Evolutionary conservation across 805 yeast genomes (phyloP), one percentile per base, ranked within the genome.

Genomic region (Suhomyces sp.): DNA sequence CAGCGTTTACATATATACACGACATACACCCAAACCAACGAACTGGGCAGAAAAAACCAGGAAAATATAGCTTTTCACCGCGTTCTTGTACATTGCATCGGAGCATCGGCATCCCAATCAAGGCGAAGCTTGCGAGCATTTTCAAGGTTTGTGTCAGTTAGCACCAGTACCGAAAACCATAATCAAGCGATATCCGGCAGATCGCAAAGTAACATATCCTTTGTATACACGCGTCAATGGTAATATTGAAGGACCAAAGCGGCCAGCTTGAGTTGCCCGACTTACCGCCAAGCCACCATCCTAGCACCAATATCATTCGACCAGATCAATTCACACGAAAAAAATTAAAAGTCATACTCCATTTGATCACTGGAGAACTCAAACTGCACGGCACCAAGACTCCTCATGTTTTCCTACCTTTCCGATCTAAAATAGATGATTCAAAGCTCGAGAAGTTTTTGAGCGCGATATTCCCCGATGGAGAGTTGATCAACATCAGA

Each of bases 401-500:
- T 0, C 96, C 96, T 6, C 84, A 84, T 50, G 66, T 91, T 1
- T 75, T 90, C 58, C 75, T 91, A 35, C 94, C 97, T 0, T 89
- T 86, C 69, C 70, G 96, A 49, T 86, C 92, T 1, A 82, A 83
- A 54, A 80, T 82, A 50, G 80, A 81, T 47, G 90, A 86, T 61
- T 69, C 73, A 41, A 83, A 80, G 45, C 72, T 90, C 24, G 78
- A 85, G 47, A 63, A 66, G 21, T 83, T 89, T 48, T 65, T 91
- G 21, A 77, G 78, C 46, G 67, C 69, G 4, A 72, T 89, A 2
- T 84, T 87, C 53, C 87, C 87, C 2, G 61, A 74, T 43, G 89
- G 89, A 0, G 68, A 74, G 22, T 69, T 85, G 21, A 61, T 75
- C 2, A 52, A 55, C 21, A 47, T 58, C 25, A 52, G 47, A 3